Conservation (phyloP, 1,284 basidiomycete species). For the Cystobasidium pallidum region DNA sequence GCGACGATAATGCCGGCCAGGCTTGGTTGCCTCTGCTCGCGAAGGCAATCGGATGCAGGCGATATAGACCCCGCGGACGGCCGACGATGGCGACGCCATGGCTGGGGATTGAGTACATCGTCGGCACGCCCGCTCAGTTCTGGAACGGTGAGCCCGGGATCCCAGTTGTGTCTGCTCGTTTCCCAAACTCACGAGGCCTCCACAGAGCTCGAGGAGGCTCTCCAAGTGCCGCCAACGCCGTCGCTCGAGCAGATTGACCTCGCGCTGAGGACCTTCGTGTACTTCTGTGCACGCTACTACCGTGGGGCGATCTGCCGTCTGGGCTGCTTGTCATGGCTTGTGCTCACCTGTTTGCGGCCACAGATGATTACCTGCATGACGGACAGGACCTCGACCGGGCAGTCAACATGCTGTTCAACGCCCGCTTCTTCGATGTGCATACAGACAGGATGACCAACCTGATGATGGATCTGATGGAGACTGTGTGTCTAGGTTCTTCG, state of each 20-base stretch:
- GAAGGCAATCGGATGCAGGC: neutral
- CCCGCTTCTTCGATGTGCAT: conserved; percentile 82
- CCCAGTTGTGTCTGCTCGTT: neutral
- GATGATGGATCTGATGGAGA: conserved; percentile 69
- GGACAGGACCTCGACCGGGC: conserved; percentile 80
- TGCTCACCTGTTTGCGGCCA: neutral
- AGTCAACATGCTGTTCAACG: conserved; percentile 71
- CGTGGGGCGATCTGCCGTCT: conserved; percentile 62
- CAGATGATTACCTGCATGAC: conserved; percentile 68
- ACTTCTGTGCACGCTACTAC: conserved; percentile 79
- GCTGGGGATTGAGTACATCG: conserved; percentile 45
- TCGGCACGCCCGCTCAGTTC: conserved; percentile 48
- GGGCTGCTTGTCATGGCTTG: neutral
- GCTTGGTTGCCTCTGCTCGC: neutral
- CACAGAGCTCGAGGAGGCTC: conserved; percentile 80
- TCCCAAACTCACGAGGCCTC: conserved; percentile 20
- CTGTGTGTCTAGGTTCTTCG: conserved; percentile 60
- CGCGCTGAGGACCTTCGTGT: conserved; percentile 72
- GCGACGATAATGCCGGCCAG: neutral
- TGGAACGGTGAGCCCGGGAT: conserved; percentile 46
- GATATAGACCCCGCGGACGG: neutral
- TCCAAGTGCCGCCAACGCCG: conserved; percentile 67
- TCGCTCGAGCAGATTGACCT: conserved; percentile 76
- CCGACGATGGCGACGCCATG: conserved; percentile 31
- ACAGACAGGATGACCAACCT: conserved; percentile 84